phyloP scores from a whole-genome alignment of 192 early-diverging fungal species.

The Thoreauomyces humboldtii region DNA sequence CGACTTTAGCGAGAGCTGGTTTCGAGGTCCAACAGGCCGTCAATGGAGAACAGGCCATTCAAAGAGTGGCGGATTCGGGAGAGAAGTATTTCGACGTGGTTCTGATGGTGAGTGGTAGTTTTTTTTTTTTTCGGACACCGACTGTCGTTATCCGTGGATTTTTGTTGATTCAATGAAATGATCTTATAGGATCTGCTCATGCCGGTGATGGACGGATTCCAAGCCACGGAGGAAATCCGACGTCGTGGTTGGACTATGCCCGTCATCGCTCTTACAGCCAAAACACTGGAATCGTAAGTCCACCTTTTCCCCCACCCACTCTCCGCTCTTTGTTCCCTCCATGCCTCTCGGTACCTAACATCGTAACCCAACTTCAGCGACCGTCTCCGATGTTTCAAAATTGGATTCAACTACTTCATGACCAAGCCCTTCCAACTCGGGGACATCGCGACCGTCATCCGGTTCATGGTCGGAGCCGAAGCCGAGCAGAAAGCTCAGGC shows the following conservation, averaged over 20 bases:
- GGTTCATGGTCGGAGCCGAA: conserved; percentile 33
- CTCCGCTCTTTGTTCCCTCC: background rate
- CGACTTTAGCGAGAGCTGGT: conserved; percentile 27
- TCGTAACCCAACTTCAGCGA: conserved; percentile 21
- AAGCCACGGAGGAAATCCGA: conserved; percentile 31
- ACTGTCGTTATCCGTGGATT: too few relatives aligned
- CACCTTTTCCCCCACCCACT: too few relatives aligned
- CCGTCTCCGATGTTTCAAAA: conserved; percentile 32
- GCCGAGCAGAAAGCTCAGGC: conserved; percentile 17
- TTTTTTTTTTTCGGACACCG: too few relatives aligned
- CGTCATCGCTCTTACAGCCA: conserved; percentile 38
- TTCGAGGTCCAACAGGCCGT: conserved; percentile 29
- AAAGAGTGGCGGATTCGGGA: conserved; percentile 7
- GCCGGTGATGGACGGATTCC: conserved; percentile 41
- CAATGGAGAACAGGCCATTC: conserved; percentile 34
- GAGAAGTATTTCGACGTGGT: conserved; percentile 34
- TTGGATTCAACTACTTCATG: conserved; percentile 36
- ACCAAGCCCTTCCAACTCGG: conserved; percentile 36
- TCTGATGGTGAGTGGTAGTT: conserved; percentile 31
- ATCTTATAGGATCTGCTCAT: conserved; percentile 36
- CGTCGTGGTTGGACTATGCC: conserved; percentile 26
- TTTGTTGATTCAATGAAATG: background rate
- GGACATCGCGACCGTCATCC: conserved; percentile 27
- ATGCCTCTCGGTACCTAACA: background rate
- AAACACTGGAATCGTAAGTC: conserved; percentile 32